Conservation (phyloP, 257 asterid species). For the Nicotiana tabacum region DNA sequence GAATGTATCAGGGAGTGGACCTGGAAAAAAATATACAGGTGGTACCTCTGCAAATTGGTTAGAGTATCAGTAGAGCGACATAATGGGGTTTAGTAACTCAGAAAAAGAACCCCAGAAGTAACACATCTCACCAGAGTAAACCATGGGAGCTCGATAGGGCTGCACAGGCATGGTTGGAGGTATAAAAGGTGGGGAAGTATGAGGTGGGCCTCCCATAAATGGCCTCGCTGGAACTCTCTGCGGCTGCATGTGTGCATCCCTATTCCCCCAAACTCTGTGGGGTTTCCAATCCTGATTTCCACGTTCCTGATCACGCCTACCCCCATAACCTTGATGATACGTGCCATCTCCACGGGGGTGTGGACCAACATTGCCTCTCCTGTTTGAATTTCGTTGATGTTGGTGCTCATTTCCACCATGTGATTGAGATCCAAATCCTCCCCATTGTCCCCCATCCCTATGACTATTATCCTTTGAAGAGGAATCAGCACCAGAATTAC, state of each 20-base stretch:
- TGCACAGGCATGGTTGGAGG: conserved; percentile 39
- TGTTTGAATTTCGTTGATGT: conserved; percentile 45
- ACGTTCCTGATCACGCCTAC: conserved; percentile 68
- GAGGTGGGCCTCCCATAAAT: conserved; percentile 41
- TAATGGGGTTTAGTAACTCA: background rate
- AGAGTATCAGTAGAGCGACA: conserved; percentile 13
- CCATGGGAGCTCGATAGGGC: conserved; percentile 40
- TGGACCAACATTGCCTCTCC: conserved; percentile 56
- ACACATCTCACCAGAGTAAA: conserved; percentile 52
- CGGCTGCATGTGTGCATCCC: conserved; percentile 48
- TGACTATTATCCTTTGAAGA: conserved; percentile 33
- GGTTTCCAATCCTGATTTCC: conserved; percentile 44
- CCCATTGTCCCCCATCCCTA: conserved; percentile 50
- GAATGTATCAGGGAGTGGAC: conserved; percentile 45
- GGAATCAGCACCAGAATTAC: conserved; percentile 32
- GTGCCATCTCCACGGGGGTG: conserved; percentile 59
- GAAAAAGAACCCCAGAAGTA: conserved; percentile 10
- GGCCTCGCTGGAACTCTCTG: conserved; percentile 52
- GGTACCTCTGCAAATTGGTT: conserved; percentile 44
- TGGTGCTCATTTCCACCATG: conserved; percentile 49
- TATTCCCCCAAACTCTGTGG: conserved; percentile 47
- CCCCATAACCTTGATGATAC: conserved; percentile 40
- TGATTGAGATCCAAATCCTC: conserved; percentile 35
- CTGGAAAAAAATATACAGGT: conserved; percentile 38
- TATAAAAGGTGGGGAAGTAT: conserved; percentile 31